Evolutionary conservation across 345 rosid genomes (phyloP), one percentile per base, ranked within the genome.

Genomic region (Cardamine resedifolia): DNA sequence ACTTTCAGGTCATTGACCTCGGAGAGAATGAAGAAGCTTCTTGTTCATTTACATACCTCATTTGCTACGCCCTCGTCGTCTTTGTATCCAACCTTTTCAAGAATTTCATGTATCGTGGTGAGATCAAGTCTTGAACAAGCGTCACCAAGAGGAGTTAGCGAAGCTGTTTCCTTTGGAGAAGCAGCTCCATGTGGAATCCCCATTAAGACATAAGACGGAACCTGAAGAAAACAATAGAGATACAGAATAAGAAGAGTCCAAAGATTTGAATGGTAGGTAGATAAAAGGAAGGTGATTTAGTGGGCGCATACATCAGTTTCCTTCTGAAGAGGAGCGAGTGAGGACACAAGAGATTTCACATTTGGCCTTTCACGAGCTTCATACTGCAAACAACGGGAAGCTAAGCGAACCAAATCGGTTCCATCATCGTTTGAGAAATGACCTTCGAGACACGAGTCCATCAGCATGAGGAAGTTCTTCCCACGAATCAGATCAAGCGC

Each of bases 331-430:
- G 92, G 83, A 70, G 82, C 58, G 11, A 90, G 90, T 49, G 92
- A 81, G 49, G 74, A 65, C 61, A 88, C 97, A 43, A 88, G 90
- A 81, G 95, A 88, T 74, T 87, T 90, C 44, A 85, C 85, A 59
- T 86, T 88, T 4, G 97, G 97, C 87, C 97, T 90, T 80, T 90
- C 95, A 68, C 95, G 95, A 72, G 95, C 77, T 81, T 90, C 97
- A 63, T 84, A 87, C 77, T 88, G 95, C 79, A 90, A 80, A 80
- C 97, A 90, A 36, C 97, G 91, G 2, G 97, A 84, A 55, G 95
- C 97, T 77, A 90, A 74, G 7, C 90, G 84, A 64, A 88, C 89
- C 75, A 88, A 48, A 66, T 90, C 97, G n/a, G 95, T 87, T 80
- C 95, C 95, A 85, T 90, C 95, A 65, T 90, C 89, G 31, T 86